Conservation (phyloP, 129 eudicot species). For the Flaveria robusta region DNA sequence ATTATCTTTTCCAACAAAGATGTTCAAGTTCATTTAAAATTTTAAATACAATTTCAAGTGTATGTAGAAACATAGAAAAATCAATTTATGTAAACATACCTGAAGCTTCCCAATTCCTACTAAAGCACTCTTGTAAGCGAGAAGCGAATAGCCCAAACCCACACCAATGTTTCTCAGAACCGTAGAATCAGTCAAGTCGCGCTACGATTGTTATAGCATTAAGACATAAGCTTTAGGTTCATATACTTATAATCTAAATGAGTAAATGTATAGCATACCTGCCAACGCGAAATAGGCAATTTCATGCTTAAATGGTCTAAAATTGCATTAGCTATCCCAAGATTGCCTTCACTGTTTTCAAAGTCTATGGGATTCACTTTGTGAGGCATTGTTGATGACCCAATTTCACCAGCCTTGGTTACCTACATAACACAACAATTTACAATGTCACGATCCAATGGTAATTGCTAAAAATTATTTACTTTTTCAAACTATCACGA, state of each 20-base stretch:
- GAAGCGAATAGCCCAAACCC: slow-evolving; percentile 76
- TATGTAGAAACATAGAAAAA: background rate
- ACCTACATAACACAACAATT: slow-evolving; percentile 49
- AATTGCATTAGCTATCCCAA: slow-evolving; percentile 80
- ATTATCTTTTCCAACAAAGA: background rate
- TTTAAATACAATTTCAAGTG: background rate
- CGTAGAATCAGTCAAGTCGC: slow-evolving; percentile 85
- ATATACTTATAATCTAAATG: background rate
- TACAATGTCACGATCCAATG: slow-evolving; percentile 11
- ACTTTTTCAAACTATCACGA: background rate
- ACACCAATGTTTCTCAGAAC: slow-evolving; percentile 83
- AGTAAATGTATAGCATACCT: slow-evolving; percentile 43
- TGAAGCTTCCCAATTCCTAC: slow-evolving; percentile 86
- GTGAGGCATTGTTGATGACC: slow-evolving; percentile 97
- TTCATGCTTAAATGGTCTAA: slow-evolving; percentile 75
- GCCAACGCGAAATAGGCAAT: slow-evolving; percentile 94
- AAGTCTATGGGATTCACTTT: slow-evolving; percentile 96
- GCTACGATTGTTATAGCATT: slow-evolving; percentile 42
- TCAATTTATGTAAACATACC: slow-evolving; percentile 31
- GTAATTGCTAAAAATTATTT: background rate
- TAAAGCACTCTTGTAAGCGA: slow-evolving; percentile 68
- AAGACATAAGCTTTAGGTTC: background rate
- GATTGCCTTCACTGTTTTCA: slow-evolving; percentile 97
- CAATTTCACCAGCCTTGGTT: slow-evolving; percentile 89
- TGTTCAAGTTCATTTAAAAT: background rate